Evolutionary conservation across 1,284 basidiomycete species (phyloP).

Genomic region (Leccinum pallidistipes): DNA sequence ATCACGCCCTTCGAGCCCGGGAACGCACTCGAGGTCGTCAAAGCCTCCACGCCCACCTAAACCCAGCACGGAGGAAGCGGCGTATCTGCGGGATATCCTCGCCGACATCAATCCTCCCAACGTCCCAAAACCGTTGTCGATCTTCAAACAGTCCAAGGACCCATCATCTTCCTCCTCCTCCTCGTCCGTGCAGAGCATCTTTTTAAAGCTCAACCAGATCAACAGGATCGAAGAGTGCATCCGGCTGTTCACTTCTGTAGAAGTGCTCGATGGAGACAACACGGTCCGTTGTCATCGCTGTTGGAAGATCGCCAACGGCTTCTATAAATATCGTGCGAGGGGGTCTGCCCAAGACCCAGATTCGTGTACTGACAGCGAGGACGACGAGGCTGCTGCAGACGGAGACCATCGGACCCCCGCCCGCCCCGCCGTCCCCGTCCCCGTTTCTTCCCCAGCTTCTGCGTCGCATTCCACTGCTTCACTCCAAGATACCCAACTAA

Average conservation of each 20-base stretch:
- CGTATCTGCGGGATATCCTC: constrained; percentile 63
- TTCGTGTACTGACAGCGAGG: constrained; percentile 32
- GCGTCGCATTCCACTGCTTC: constrained; percentile 16
- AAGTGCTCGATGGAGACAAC: constrained; percentile 62
- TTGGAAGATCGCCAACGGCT: no score
- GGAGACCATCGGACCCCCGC: not conserved
- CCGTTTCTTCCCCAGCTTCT: constrained; percentile 8
- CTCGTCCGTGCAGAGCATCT: constrained; percentile 21
- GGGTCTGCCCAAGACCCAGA: constrained; percentile 28
- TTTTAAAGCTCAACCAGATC: constrained; percentile 32
- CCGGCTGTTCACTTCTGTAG: constrained; percentile 41
- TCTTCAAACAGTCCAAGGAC: constrained; percentile 43
- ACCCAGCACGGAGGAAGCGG: constrained; percentile 52
- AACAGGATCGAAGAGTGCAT: constrained; percentile 37
- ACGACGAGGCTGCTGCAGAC: constrained; percentile 19
- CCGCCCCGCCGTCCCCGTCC: not conserved
- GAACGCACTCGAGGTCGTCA: constrained; percentile 31
- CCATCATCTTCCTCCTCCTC: constrained; percentile 5
- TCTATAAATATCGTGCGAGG: no score
- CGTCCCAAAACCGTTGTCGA: constrained; percentile 41
- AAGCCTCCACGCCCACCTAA: constrained; percentile 52
- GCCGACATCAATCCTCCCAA: constrained; percentile 52
- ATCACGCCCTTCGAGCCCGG: constrained; percentile 25
- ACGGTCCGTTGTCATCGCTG: no score
- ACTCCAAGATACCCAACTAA: constrained; percentile 25